A percentile compares a stretch with the other conserved stretches of the same genome.
These are phyloP conservation scores for Xylaria castorea DNA, from an alignment of 495 filamentous ascomycete genomes.

Conservation along the genomic window DNA sequence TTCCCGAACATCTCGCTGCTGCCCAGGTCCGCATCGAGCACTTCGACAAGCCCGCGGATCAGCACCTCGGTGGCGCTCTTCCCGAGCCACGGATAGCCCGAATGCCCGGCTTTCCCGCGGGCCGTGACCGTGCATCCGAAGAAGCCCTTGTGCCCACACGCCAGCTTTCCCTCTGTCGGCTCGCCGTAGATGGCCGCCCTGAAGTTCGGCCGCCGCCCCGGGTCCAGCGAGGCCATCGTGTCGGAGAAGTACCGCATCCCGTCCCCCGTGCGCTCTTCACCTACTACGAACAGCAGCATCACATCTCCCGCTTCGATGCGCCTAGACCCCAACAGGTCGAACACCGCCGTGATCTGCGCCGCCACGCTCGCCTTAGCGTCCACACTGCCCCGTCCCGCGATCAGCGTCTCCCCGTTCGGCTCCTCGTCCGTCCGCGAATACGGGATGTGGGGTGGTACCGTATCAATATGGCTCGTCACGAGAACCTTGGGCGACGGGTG, in stretches of 20 bases:
- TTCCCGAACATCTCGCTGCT: slow-evolving; percentile 77
- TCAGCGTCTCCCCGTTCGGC: slow-evolving; percentile 43
- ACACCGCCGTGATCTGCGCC: slow-evolving; percentile 71
- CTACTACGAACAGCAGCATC: slow-evolving; percentile 86
- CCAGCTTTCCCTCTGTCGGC: slow-evolving; percentile 86
- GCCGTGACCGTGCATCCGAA: slow-evolving; percentile 67
- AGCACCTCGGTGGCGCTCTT: slow-evolving; percentile 78
- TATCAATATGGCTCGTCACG: slow-evolving; percentile 76
- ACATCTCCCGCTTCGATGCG: slow-evolving; percentile 57
- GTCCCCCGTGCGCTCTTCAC: slow-evolving; percentile 80
- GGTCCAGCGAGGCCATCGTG: slow-evolving; percentile 57
- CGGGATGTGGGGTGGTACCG: slow-evolving; percentile 75
- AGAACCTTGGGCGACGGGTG: slow-evolving; percentile 64
- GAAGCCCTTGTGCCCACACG: slow-evolving; percentile 89
- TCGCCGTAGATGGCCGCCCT: slow-evolving; percentile 85
- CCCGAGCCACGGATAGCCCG: slow-evolving; percentile 87
- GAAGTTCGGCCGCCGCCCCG: slow-evolving; percentile 32
- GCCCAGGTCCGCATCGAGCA: slow-evolving; percentile 74
- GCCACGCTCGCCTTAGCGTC: slow-evolving; percentile 93
- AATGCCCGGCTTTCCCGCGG: slow-evolving; percentile 81
- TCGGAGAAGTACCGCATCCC: slow-evolving; percentile 79
- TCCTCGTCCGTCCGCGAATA: slow-evolving; percentile 61
- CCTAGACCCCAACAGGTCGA: slow-evolving; percentile 60
- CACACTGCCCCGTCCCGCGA: slow-evolving; percentile 79
- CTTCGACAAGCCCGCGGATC: slow-evolving; percentile 66